These are phyloP conservation scores for Achaetomium macrosporum DNA, from an alignment of 2,329 filamentous ascomycete species.

Conservation along the genomic window DNA sequence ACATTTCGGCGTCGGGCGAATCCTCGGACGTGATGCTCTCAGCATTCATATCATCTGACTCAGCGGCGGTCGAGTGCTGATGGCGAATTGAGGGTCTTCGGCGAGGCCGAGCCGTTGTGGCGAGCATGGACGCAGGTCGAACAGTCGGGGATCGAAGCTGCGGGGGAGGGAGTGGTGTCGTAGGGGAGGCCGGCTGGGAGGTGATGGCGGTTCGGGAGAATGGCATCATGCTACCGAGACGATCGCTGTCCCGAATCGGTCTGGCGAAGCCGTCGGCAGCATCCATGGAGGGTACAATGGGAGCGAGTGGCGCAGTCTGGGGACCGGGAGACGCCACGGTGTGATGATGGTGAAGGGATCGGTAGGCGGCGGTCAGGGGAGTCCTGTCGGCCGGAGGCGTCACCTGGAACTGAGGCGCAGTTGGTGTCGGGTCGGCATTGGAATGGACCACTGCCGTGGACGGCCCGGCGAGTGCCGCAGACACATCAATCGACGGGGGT, in stretches of 20 bases:
- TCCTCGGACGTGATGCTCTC: slow-evolving; percentile 80
- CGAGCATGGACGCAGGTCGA: slow-evolving; percentile 47
- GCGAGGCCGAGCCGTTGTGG: slow-evolving; percentile 50
- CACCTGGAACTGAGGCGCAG: slow-evolving; percentile 54
- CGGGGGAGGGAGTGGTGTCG: slow-evolving; percentile 69
- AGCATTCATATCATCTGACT: slow-evolving; percentile 77
- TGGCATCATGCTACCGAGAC: slow-evolving; percentile 75
- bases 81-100: slow-evolving; percentile 83
- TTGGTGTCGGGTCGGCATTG: slow-evolving; percentile 52
- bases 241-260: slow-evolving; percentile 74
- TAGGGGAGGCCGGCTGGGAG: slow-evolving; percentile 90
- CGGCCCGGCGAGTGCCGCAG: slow-evolving; percentile 47
- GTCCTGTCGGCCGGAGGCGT: slow-evolving; percentile 67
- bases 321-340: slow-evolving; percentile 45
- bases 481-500: slow-evolving; percentile 77
- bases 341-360: slow-evolving; percentile 29
- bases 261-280: slow-evolving; percentile 68
- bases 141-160: slow-evolving; percentile 54
- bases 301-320: slow-evolving; percentile 59
- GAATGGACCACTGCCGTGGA: slow-evolving; percentile 38
- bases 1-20: slow-evolving; percentile 69
- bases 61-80: slow-evolving; percentile 74
- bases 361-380: slow-evolving; percentile 40
- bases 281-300: slow-evolving; percentile 62
- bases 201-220: slow-evolving; percentile 61